Evolutionary conservation across 2,329 filamentous ascomycete species (phyloP), one percentile per base, ranked within the genome.

Genomic region (Knoxdaviesia capensis): DNA sequence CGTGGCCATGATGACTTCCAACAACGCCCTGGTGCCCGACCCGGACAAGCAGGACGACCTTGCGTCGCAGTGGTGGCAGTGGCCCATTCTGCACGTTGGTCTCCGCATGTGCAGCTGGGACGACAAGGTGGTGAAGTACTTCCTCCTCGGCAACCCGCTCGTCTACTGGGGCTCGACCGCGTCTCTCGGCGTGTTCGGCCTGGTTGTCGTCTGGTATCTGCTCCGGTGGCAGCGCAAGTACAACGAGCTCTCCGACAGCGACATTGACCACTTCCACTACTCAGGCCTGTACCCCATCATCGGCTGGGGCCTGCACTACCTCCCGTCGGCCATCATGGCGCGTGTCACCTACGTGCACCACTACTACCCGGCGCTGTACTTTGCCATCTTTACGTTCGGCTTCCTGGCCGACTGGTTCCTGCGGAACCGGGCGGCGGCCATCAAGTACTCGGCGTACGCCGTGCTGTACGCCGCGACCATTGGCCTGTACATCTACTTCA

Each of bases 1-100:
- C 57, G 90, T 98, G 47, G 90, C 90, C 48, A 98, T 98, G 90
- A 94, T 96, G 88, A 98, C 90, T 4, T 96, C 90, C 35, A 98
- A 98, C 71, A 98, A 98, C 56, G 90, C 90, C 29, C 75, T 98
- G 38, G 85, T 98, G 20, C 90, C 90, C 4, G 90, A 98, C 54
- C 88, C 90, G 5, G 90, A 98, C 59, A 98, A 98, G 72, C 90
- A 98, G 60, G 90, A 98, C 54, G 90, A 98, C 54, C 74, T 98
- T 39, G 90, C 90, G 32, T 98, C 90, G 9, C 70, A 86, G 50
- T 94, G 87, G 68, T 98, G 90, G 90, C 87, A 98, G 63, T 98
- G 90, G 90, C 90, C 90, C 20, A 75, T 98, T 48, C 75, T 98
- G 36, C 69, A 96, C 53, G 90, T 96, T 44, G 90, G 90, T 56